phyloP scores from a whole-genome alignment of 345 rosid genomes.

The Psidium friedrichsthalianum region DNA sequence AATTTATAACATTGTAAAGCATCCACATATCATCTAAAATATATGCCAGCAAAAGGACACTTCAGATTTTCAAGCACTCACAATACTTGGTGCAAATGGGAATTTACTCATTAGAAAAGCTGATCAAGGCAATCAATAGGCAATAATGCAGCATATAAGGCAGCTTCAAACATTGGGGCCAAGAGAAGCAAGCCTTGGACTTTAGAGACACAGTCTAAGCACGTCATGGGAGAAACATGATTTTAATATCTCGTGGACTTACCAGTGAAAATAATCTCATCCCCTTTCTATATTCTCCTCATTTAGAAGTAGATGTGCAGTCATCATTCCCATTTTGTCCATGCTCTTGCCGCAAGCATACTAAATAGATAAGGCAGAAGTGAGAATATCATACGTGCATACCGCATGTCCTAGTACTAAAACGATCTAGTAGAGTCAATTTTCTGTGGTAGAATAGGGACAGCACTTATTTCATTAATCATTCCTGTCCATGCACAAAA shows the following conservation, averaged over 20 bases:
- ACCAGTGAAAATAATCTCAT: conserved; percentile 86
- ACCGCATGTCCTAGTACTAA: not conserved
- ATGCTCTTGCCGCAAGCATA: conserved; percentile 90
- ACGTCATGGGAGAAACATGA: not conserved
- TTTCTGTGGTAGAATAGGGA: not conserved
- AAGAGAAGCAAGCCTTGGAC: not conserved
- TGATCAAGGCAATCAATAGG: not conserved
- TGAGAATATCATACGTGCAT: not conserved
- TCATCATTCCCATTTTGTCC: conserved; percentile 99
- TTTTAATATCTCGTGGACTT: conserved; percentile 5
- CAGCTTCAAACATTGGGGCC: not conserved
- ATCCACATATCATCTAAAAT: not conserved
- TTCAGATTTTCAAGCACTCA: not conserved
- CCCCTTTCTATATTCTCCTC: conserved; percentile 74
- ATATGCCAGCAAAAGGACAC: not conserved
- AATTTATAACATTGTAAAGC: not conserved
- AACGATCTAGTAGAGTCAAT: not conserved
- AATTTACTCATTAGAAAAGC: not conserved
- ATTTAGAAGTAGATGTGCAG: conserved; percentile 75
- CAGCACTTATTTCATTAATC: not conserved
- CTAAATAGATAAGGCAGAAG: conserved; percentile 28
- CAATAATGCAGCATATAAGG: not conserved
- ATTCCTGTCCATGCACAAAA: not conserved
- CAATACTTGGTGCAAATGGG: not conserved
- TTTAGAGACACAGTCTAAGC: not conserved